These are phyloP conservation scores for Eucalyptus microcorys DNA, from an alignment of 345 rosid genomes.

Conservation along the genomic window DNA sequence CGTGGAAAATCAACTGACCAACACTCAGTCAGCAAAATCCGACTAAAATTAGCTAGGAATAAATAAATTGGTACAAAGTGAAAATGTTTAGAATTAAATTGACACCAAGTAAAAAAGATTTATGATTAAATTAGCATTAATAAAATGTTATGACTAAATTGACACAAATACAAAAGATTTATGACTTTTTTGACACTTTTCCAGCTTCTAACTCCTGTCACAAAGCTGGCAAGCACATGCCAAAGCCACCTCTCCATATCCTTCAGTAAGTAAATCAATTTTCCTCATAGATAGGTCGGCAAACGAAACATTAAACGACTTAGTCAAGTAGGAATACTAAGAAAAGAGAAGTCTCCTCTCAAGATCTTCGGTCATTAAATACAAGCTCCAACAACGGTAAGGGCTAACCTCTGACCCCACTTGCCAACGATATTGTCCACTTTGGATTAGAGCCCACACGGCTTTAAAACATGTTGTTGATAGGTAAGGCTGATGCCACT, in stretches of 20 bases:
- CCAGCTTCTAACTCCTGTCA: constrained; percentile 9
- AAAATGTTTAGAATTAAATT: no score
- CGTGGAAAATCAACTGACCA: fast-evolving
- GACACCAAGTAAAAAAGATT: no score
- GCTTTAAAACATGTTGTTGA: fast-evolving
- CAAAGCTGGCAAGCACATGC: not conserved
- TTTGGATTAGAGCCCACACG: fast-evolving
- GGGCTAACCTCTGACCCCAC: fast-evolving
- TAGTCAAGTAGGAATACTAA: not conserved
- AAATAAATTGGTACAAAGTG: no score
- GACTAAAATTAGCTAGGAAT: no score
- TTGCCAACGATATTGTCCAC: fast-evolving
- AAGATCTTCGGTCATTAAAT: fast-evolving
- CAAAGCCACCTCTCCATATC: constrained; percentile 23
- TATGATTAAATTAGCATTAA: no score
- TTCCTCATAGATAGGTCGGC: not conserved
- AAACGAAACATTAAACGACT: not conserved
- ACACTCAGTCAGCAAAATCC: no score
- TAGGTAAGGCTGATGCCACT: fast-evolving
- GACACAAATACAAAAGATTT: no score
- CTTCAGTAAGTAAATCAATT: not conserved
- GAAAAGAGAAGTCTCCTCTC: not conserved
- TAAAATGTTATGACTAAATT: no score
- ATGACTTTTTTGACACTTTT: no score
- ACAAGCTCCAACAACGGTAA: fast-evolving